A percentile compares a stretch with the other conserved stretches of the same genome.
These are phyloP conservation scores for Adiantum capillusveneris DNA, from an alignment of 75 land plant species.

Conservation along the genomic window DNA sequence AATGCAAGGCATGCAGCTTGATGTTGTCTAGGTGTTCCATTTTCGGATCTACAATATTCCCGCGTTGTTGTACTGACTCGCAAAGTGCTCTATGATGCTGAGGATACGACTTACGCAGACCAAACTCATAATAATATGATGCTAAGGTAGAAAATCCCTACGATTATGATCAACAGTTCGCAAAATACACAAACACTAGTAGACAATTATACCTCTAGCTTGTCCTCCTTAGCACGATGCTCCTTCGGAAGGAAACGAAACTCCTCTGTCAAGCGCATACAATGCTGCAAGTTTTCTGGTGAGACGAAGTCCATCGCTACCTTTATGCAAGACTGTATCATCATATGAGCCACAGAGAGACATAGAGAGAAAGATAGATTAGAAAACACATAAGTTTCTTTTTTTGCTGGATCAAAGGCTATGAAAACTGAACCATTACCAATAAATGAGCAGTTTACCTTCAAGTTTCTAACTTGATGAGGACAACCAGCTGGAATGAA, in stretches of 20 bases:
- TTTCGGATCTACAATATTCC: too few species aligned
- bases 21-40: too few species aligned
- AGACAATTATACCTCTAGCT: constrained; percentile 39
- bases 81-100: too few species aligned
- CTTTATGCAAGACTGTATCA: constrained; percentile 59
- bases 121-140: too few species aligned
- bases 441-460: constrained; percentile 49
- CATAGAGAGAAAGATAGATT: neutral
- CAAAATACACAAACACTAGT: too few species aligned
- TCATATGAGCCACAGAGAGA: neutral
- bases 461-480: constrained; percentile 75
- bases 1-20: too few species aligned
- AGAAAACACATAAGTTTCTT: neutral
- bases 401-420: neutral
- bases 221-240: constrained; percentile 54
- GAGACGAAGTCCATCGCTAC: constrained; percentile 59
- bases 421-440: too few species aligned
- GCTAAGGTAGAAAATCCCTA: too few species aligned
- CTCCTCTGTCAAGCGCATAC: constrained; percentile 39
- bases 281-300: constrained; percentile 50
- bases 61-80: too few species aligned
- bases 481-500: constrained; percentile 97
- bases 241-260: constrained; percentile 44
- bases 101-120: too few species aligned
- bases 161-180: too few species aligned